These are phyloP conservation scores for Backusella morwellensis DNA, from an alignment of 192 early-diverging fungal species.

Conservation along the genomic window DNA sequence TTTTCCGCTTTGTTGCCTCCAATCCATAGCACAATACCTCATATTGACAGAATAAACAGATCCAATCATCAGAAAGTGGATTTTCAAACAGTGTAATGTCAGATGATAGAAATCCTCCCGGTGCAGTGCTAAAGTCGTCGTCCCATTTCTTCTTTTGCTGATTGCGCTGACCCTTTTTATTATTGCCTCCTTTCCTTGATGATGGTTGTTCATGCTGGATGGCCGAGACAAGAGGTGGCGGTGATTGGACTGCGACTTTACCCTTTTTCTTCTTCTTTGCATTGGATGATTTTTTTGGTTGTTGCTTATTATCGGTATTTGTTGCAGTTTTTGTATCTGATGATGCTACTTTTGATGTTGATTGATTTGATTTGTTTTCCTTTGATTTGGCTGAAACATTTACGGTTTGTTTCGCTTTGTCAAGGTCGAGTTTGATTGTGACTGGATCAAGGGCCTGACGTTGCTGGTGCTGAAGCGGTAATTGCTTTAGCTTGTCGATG, in stretches of 20 bases:
- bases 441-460: not conserved
- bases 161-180: not conserved
- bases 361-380: not conserved
- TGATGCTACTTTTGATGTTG: not conserved
- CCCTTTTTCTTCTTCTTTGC: slow-evolving; percentile 15
- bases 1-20: not conserved
- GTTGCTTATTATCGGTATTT: not conserved
- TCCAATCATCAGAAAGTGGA: slow-evolving; percentile 22
- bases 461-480: not conserved
- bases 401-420: not conserved
- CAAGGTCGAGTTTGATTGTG: not conserved
- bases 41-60: slow-evolving; percentile 25
- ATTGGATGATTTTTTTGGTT: not conserved
- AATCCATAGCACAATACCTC: slow-evolving; percentile 14
- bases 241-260: not conserved
- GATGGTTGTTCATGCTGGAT: not conserved
- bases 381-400: not conserved
- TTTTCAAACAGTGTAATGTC: slow-evolving; percentile 12
- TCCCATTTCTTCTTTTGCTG: slow-evolving; percentile 6
- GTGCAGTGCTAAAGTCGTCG: not conserved
- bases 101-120: slow-evolving; percentile 12
- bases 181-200: not conserved
- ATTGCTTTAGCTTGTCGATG: not conserved
- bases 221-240: not conserved
- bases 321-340: not conserved